phyloP scores from a whole-genome alignment of 163 green algal species.

The Chlorella variabilis region DNA sequence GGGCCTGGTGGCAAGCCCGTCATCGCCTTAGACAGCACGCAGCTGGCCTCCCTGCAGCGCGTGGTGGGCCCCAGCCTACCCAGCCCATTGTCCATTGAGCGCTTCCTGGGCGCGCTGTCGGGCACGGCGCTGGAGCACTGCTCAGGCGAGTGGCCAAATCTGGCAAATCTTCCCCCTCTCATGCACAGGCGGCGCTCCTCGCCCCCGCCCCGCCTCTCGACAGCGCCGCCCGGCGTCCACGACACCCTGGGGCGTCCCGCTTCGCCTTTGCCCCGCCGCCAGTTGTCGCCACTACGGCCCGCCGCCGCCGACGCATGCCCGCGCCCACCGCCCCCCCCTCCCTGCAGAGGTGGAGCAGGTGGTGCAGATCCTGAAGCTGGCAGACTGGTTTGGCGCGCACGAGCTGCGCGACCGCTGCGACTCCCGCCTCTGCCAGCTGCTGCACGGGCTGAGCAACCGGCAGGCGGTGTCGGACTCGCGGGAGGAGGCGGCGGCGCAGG shows the following conservation, averaged over 20 bases:
- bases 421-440: conserved; percentile 21
- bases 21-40: not conserved
- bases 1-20: too few species aligned
- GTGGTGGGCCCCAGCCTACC: conserved; percentile 1
- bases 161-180: not conserved
- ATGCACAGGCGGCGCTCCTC: too few species aligned
- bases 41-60: not conserved
- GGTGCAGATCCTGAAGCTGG: conserved; percentile 31
- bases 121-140: not conserved
- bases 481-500: conserved; percentile 18
- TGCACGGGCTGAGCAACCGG: conserved; percentile 25
- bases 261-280: too few species aligned
- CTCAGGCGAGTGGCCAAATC: not conserved
- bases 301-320: not conserved
- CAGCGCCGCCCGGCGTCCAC: too few species aligned
- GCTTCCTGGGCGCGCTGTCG: conserved; percentile 6
- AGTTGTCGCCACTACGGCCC: not conserved
- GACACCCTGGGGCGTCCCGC: too few species aligned
- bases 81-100: not conserved
- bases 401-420: conserved; percentile 31
- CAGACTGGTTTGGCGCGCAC: conserved; percentile 32
- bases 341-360: conserved; percentile 25
- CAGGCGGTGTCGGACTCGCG: conserved; percentile 28
- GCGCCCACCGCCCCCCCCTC: not conserved
- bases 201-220: too few species aligned